phyloP scores from a whole-genome alignment of 148 eudicot species.

The Spergularia bocconei region DNA sequence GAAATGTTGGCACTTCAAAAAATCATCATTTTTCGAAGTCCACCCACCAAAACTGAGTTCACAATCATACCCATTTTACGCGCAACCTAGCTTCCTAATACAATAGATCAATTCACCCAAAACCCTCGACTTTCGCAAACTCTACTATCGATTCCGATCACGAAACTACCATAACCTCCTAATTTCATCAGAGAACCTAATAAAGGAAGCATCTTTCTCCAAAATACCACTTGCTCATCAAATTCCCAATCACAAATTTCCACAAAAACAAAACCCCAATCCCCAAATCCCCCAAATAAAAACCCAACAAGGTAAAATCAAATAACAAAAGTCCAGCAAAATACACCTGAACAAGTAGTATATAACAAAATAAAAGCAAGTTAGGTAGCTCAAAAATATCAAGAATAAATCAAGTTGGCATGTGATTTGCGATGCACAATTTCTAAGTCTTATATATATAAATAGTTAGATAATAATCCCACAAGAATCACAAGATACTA shows the following conservation, averaged over 20 bases:
- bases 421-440: too few relatives aligned
- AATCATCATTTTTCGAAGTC: not conserved
- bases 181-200: too few relatives aligned
- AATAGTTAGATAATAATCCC: not conserved
- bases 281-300: not conserved
- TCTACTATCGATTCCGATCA: not conserved
- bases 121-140: not conserved
- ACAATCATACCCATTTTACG: not conserved
- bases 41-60: not conserved
- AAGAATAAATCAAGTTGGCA: too few relatives aligned
- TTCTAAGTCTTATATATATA: too few relatives aligned
- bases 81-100: too few relatives aligned
- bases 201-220: too few relatives aligned
- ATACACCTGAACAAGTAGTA: not conserved
- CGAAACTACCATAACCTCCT: not conserved
- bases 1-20: not conserved
- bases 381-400: too few relatives aligned
- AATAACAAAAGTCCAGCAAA: not conserved
- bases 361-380: too few relatives aligned
- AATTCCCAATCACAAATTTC: conserved; percentile 3
- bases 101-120: not conserved
- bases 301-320: not conserved
- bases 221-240: not conserved
- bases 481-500: not conserved
- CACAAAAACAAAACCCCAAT: not conserved